phyloP scores from a whole-genome alignment of 805 yeast genomes.

The Metschnikowia peoriensis region DNA sequence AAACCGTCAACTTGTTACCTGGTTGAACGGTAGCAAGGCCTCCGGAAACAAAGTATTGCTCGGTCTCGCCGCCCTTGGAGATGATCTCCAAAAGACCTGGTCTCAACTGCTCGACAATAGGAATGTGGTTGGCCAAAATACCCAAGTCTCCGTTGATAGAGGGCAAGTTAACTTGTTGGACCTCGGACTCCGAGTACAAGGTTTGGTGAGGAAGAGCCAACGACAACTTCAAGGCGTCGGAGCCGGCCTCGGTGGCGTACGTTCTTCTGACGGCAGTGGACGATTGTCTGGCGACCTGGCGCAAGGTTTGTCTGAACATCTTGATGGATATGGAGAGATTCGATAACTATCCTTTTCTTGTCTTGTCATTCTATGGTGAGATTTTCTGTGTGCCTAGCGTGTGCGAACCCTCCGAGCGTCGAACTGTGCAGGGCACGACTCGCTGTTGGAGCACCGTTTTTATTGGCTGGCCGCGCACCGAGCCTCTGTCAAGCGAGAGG shows the following conservation, averaged over 20 bases:
- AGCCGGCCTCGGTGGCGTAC: constrained; percentile 78
- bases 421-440: constrained; percentile 20
- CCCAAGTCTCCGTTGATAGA: constrained; percentile 95
- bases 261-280: constrained; percentile 66
- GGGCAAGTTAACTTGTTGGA: constrained; percentile 85
- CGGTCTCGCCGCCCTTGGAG: constrained; percentile 66
- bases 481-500: too few relatives aligned
- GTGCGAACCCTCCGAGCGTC: constrained; percentile 11
- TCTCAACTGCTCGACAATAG: constrained; percentile 90
- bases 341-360: constrained; percentile 4
- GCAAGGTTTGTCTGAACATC: constrained; percentile 65
- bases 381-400: too few relatives aligned
- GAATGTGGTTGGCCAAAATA: constrained; percentile 96
- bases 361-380: too few relatives aligned
- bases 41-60: constrained; percentile 88
- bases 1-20: constrained; percentile 83
- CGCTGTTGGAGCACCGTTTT: constrained; percentile 20
- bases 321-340: background rate
- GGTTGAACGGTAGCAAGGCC: constrained; percentile 97
- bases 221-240: constrained; percentile 78
- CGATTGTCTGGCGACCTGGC: constrained; percentile 58
- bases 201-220: constrained; percentile 89
- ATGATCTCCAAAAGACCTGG: constrained; percentile 95
- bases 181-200: constrained; percentile 55
- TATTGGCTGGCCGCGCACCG: constrained; percentile 26